Percentiles rank a stretch among this genome's conserved stretches.
Evolutionary conservation across 1,284 basidiomycete genomes (phyloP).

Genomic region (Cryptococcus depauperatus): DNA sequence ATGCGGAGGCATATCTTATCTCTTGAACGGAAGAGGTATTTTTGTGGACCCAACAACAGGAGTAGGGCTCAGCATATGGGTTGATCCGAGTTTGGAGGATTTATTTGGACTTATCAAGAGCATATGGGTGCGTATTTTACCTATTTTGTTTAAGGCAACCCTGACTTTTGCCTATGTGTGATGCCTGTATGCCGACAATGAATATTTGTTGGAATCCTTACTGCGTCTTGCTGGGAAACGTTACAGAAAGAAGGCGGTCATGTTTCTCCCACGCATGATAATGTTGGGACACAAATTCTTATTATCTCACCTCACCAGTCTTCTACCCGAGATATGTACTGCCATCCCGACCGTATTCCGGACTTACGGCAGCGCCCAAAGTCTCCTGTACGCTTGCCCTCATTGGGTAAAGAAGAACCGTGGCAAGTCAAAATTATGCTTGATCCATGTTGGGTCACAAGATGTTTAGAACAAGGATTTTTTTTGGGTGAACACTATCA

Average conservation of each 20-base stretch:
- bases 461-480: slow-evolving; percentile 14
- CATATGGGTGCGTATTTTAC: slow-evolving; percentile 11
- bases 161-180: background rate
- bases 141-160: background rate
- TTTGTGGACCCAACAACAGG: slow-evolving; percentile 11
- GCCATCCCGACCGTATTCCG: slow-evolving; percentile 23
- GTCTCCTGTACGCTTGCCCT: background rate
- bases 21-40: slow-evolving; percentile 14
- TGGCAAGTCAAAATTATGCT: slow-evolving; percentile 25
- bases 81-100: slow-evolving; percentile 11
- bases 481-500: slow-evolving; percentile 20
- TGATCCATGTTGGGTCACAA: slow-evolving; percentile 16
- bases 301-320: slow-evolving; percentile 18
- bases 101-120: slow-evolving; percentile 6
- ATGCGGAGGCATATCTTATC: slow-evolving; percentile 9
- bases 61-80: slow-evolving; percentile 12
- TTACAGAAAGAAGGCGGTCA: slow-evolving; percentile 16
- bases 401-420: slow-evolving; percentile 1
- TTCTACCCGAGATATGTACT: slow-evolving; percentile 24
- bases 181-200: too few relatives aligned
- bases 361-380: background rate
- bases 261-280: slow-evolving; percentile 15
- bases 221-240: too few relatives aligned
- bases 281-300: slow-evolving; percentile 13
- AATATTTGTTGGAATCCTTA: too few relatives aligned